These are phyloP conservation scores for Moricandia arvensis DNA, from an alignment of 345 rosid genomes.

Conservation along the genomic window DNA sequence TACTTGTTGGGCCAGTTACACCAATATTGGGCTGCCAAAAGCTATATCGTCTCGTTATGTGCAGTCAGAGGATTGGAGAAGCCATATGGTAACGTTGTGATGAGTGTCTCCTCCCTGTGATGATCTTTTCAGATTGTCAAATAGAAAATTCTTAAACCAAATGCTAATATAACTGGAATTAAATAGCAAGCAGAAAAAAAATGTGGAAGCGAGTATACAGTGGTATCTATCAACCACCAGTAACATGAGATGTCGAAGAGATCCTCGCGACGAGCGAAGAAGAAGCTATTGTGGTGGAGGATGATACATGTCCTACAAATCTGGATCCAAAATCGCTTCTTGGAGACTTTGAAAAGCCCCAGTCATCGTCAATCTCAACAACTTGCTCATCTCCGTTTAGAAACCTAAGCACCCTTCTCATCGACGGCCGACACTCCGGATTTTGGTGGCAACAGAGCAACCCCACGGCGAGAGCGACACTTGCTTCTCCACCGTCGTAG, in stretches of 20 bases:
- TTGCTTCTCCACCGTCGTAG: background rate
- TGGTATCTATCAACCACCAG: background rate
- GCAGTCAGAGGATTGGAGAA: too few species aligned
- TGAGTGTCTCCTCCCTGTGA: too few species aligned
- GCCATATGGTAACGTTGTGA: too few species aligned
- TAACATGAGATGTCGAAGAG: background rate
- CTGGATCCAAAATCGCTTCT: background rate
- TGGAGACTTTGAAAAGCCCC: background rate
- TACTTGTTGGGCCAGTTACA: too few species aligned
- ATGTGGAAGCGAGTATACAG: background rate
- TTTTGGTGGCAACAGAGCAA: background rate
- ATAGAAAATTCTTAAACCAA: too few species aligned
- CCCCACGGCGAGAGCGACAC: background rate
- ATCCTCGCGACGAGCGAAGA: background rate
- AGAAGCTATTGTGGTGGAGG: background rate
- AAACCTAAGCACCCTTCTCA: background rate
- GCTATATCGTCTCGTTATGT: too few species aligned
- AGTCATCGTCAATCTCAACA: background rate
- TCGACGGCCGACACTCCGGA: background rate
- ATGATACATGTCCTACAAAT: background rate
- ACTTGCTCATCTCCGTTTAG: background rate
- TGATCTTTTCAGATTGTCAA: too few species aligned
- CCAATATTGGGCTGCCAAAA: too few species aligned
- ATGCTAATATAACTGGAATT: too few species aligned
- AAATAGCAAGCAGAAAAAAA: too few species aligned